A percentile compares a stretch with the other conserved stretches of the same genome.
These are phyloP conservation scores for Ceratobasidium sp. DNA, from an alignment of 1,284 basidiomycete species.

Conservation along the genomic window DNA sequence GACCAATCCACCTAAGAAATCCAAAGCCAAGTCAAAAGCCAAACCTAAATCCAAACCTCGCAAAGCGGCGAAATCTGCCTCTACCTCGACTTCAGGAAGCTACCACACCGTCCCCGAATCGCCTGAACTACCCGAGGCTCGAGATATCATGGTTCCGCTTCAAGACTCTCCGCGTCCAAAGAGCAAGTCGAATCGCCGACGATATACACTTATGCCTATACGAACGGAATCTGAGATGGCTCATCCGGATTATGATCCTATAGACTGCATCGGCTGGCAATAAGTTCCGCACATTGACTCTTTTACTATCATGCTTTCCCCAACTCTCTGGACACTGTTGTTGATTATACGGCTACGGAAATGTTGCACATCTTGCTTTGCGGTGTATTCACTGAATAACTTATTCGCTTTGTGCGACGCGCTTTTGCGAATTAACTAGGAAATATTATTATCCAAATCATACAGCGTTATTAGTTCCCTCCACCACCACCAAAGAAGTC, in stretches of 20 bases:
- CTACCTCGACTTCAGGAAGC: neutral
- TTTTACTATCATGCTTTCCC: neutral
- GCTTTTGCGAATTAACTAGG: neutral
- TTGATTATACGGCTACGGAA: neutral
- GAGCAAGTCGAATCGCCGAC: conserved; percentile 21
- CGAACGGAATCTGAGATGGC: conserved; percentile 37
- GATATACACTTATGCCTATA: conserved; percentile 42
- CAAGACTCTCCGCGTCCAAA: conserved; percentile 38
- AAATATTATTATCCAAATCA: neutral
- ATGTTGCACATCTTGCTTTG: neutral
- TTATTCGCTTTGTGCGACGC: conserved; percentile 20
- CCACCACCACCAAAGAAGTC: conserved; percentile 78
- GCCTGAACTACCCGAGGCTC: conserved; percentile 10
- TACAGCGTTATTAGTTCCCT: conserved; percentile 1
- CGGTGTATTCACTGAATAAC: conserved; percentile 32
- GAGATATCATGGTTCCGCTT: conserved; percentile 43
- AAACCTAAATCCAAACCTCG: conserved; percentile 13
- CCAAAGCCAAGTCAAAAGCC: conserved; percentile 10
- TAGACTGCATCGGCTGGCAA: conserved; percentile 43
- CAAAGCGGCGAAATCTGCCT: conserved; percentile 6
- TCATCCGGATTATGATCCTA: conserved; percentile 32
- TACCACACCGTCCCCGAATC: neutral
- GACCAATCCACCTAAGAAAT: conserved; percentile 11
- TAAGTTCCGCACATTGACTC: neutral
- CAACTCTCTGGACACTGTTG: neutral